phyloP scores from a whole-genome alignment of 1,139 yeast genomes.

The Meyerozyma smithsonii region DNA sequence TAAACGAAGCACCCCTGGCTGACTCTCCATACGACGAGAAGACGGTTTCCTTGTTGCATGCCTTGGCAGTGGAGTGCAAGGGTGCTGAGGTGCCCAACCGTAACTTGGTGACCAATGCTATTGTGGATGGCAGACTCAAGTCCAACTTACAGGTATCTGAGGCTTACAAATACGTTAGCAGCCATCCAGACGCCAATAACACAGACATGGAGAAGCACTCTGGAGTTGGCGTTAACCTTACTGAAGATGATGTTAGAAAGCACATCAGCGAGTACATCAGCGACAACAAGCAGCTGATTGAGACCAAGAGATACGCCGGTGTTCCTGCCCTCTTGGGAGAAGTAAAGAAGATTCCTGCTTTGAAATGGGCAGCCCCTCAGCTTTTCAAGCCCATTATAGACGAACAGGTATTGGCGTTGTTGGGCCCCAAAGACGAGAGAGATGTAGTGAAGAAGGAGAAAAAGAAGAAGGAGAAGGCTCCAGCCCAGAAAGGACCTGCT shows the following conservation, averaged over 20 bases:
- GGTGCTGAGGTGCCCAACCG: constrained; percentile 41
- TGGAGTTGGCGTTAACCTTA: constrained; percentile 79
- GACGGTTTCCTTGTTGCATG: constrained; percentile 63
- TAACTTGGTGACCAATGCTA: constrained; percentile 51
- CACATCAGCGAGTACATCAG: constrained; percentile 59
- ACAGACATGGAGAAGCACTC: constrained; percentile 54
- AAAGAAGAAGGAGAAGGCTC: constrained; percentile 40
- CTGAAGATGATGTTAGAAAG: constrained; percentile 57
- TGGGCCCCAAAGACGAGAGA: constrained; percentile 96
- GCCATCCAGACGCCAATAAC: constrained; percentile 22
- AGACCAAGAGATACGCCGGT: constrained; percentile 66
- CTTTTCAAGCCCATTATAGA: constrained; percentile 85
- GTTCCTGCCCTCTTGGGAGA: constrained; percentile 76
- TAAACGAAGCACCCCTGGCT: constrained; percentile 31
- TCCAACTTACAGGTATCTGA: constrained; percentile 74
- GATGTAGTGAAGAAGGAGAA: constrained; percentile 80
- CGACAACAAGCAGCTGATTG: constrained; percentile 53
- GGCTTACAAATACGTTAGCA: constrained; percentile 66
- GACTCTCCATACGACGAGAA: constrained; percentile 33
- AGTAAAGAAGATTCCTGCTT: constrained; percentile 63
- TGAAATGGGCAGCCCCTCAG: constrained; percentile 91
- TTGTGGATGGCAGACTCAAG: constrained; percentile 59
- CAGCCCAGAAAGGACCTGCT: constrained; percentile 19
- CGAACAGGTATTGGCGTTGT: constrained; percentile 55
- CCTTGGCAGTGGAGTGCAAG: constrained; percentile 66